Evolutionary conservation across 2,329 filamentous ascomycete species (phyloP), one percentile per base, ranked within the genome.

Genomic region (Chaetomium sp.): DNA sequence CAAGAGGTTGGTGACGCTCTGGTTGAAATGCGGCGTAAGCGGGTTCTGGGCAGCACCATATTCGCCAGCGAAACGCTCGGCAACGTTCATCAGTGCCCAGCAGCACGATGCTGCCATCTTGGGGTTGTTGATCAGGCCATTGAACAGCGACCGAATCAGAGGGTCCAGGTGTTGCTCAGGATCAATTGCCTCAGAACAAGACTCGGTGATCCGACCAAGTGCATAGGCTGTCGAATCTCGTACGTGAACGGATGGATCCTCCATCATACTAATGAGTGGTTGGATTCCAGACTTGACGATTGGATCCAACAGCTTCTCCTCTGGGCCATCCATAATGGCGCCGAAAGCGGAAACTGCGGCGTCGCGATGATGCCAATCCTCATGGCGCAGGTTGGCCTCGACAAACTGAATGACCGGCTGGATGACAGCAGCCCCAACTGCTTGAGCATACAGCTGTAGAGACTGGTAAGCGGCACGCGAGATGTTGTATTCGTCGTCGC

Each of bases 81-180:
- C 92, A 69, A 99, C 77, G 74, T 97, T 99, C 89, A 99, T 97
- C 63, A 99, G 76, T 36, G 94, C 91, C 94, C 95, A 96, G 77
- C 94, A 99, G 84, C 94, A 97, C 35, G 94, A 99, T 54, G 90
- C 86, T 36, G 92, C 94, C 86, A 99, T 99, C 82, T 95, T 96
- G 58, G 91, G 87, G 70, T 88, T 94, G 75, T 88, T 92, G 57
- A 89, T 84, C 57, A 99, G 80, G 50, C 92, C 94, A 64, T 86
- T 84, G 77, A 99, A 99, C 8, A 99, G 82, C 42, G 91, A 88
- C 55, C 85, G 83, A 67, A 99, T 92, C 60, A 99, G 79, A 19
- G 87, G 84, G 61, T 91, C 88, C 5, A 99, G 81, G 69, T 96
- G 90, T 61, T 85, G 79, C 63, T 81, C 77, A 42, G 90, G 87